phyloP scores from a whole-genome alignment of 1,139 yeast species.

The Candida neerlandica region DNA sequence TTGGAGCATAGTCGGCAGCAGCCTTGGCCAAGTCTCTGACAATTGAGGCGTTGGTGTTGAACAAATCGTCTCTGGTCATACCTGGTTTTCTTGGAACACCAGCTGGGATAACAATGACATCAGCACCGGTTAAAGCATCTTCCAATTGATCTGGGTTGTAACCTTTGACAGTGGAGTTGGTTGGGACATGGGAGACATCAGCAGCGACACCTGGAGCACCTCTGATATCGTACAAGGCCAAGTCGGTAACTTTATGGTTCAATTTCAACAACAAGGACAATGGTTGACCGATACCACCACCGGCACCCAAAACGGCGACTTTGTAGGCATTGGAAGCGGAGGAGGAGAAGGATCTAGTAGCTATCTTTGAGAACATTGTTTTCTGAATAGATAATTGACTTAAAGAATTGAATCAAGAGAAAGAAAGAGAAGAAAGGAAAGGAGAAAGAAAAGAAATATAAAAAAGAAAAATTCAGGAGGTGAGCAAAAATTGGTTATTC shows the following conservation, averaged over 20 bases:
- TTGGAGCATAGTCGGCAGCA: slow-evolving; percentile 72
- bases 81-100: slow-evolving; percentile 99
- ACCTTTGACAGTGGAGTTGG: slow-evolving; percentile 71
- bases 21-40: slow-evolving; percentile 82
- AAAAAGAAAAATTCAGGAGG: slow-evolving; percentile 1
- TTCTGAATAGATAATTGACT: slow-evolving; percentile 6
- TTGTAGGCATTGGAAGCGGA: slow-evolving; percentile 65
- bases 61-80: slow-evolving; percentile 95
- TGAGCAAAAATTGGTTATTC: slow-evolving; percentile 1
- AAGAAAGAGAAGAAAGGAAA: slow-evolving; percentile 2
- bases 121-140: slow-evolving; percentile 69
- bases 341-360: slow-evolving; percentile 70
- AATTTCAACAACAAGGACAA: slow-evolving; percentile 80
- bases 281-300: slow-evolving; percentile 95
- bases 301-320: slow-evolving; percentile 78
- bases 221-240: slow-evolving; percentile 84
- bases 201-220: slow-evolving; percentile 93
- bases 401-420: neutral
- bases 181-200: slow-evolving; percentile 87
- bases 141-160: slow-evolving; percentile 65
- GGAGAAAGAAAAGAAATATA: slow-evolving; percentile 8
- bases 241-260: slow-evolving; percentile 59
- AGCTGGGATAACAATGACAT: slow-evolving; percentile 87
- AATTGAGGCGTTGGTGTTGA: slow-evolving; percentile 90
- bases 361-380: slow-evolving; percentile 46